Evolutionary conservation across 768 basidiomycete species (phyloP), one percentile per base, ranked within the genome.

Genomic region (Clavulina sp.): DNA sequence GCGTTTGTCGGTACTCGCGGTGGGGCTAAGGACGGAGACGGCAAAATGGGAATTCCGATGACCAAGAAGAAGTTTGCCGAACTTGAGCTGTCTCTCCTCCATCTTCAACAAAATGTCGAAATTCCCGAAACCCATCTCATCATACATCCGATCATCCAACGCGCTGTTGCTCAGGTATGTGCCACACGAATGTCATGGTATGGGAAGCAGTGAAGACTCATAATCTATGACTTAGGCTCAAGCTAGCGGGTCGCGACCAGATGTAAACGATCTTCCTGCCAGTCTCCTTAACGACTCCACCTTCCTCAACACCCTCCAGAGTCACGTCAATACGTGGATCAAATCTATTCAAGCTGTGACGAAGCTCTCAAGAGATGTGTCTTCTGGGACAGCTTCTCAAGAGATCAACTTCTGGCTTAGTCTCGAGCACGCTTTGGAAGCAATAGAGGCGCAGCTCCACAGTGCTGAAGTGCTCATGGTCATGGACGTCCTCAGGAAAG

Each of bases 1-100:
- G 89, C 93, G 16, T 97, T 93, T 60, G 91, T 96, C 26, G 89
- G 84, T 23, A 73, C 87, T 23, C 76, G 88, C 48, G 76, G 79
- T 26, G 69, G 73, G 52, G 78, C 76, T 49, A 88, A 86, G 61
- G 83, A 84, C 29, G 73, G 68, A 3, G 89, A 89, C 62, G 75
- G 71, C 41, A 85, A 88, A 66, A 83, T 87, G 80, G 81, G 81
- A 48, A 97, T 99, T 53, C 95, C 95, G 2, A 87, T 95, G 74
- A 91, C 93, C 43, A 97, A 96, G 76, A 92, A 92, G 72, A 97
- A 96, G 67, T 96, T 97, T 61, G 93, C 95, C 5, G 95, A 99
- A 60, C 79, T 97, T 51, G 93, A 99, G 64, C 68, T 96, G 6
- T 91, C 88, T 2, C 69, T 97, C 16, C 70, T 97, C 1, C 95